Evolutionary conservation across 345 rosid species (phyloP).

Genomic region (Murraya paniculata): DNA sequence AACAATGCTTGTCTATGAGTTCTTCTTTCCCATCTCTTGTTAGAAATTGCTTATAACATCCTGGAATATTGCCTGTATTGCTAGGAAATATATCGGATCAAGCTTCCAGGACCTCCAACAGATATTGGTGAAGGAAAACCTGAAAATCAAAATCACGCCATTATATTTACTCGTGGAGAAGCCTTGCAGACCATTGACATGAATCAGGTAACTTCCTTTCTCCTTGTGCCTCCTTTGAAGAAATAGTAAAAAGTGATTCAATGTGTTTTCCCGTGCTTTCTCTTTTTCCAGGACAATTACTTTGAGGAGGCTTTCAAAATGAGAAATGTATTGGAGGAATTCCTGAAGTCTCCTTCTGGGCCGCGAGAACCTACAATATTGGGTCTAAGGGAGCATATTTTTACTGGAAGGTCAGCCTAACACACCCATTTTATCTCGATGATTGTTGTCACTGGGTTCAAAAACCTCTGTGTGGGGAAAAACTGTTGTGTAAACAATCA

Average conservation of each 20-base stretch:
- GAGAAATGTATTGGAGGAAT: constrained; percentile 91
- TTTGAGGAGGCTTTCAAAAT: constrained; percentile 98
- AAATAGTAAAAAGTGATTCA: constrained; percentile 5
- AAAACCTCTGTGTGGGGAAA: not conserved
- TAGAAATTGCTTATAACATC: not conserved
- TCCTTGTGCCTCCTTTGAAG: constrained; percentile 2
- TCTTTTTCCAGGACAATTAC: constrained; percentile 76
- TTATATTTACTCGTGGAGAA: constrained; percentile 98
- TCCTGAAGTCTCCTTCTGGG: constrained; percentile 45
- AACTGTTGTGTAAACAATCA: not conserved
- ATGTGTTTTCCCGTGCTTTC: constrained; percentile 13
- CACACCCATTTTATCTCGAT: not conserved
- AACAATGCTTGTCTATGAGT: not conserved
- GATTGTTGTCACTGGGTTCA: not conserved
- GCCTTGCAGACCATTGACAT: constrained; percentile 98
- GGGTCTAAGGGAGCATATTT: constrained; percentile 95
- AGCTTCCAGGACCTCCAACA: constrained; percentile 92
- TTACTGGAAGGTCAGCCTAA: constrained; percentile 88
- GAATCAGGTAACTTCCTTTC: constrained; percentile 67
- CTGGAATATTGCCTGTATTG: constrained; percentile 13
- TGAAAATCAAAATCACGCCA: constrained; percentile 98
- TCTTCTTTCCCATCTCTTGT: not conserved
- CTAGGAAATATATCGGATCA: constrained; percentile 95
- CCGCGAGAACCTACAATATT: constrained; percentile 74
- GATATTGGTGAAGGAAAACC: constrained; percentile 99